Evolutionary conservation across 169 alveolate genomes (phyloP), one percentile per base, ranked within the genome.

Genomic region (Eimeria mitis): DNA sequence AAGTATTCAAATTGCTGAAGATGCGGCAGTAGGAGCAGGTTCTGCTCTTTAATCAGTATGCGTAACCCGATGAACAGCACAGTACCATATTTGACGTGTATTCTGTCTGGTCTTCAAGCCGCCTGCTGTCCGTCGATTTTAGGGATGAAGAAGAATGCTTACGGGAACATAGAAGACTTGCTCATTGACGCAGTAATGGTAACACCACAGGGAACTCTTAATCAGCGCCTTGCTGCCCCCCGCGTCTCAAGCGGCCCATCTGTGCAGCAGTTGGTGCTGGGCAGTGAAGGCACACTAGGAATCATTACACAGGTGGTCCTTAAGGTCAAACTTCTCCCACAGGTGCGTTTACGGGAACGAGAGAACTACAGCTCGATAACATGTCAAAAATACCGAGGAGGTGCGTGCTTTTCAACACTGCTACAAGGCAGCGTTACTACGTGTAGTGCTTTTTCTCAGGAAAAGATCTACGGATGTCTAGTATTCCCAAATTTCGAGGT

Each of bases 141-240:
- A 91, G 99, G 99, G 88, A 98, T 98, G 98, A 98, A 98, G 94
- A 97, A 97, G 90, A 98, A 98, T 89, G 95, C 89, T 52, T 98
- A 98, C 96, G 99, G 99, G 68, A 98, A 97, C 94, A 98, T 98
- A 40, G 98, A 98, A 79, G 99, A 98, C 95, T 96, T 97, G 40
- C 97, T 98, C 14, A 91, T 97, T 47, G 94, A 97, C 81, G 92
- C 97, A 21, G 97, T 92, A 76, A 56, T 97, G 68, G 98, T 97
- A 34, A 98, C 99, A 54, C 98, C 98, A 70, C 94, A 83, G 71
- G 98, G 99, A 13, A 96, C 97, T 28, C 97, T 97, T 76, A 84
- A 78, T 28, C 97, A 97, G 95, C 78, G 95, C 47, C 96, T 97
- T 70, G 97, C 97, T 28, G 97, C 97, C 47, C 98, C 98, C 81